A percentile compares a stretch with the other conserved stretches of the same genome.
These are phyloP conservation scores for Vaccinium corymbosum DNA, from an alignment of 148 eudicot genomes.

Conservation along the genomic window DNA sequence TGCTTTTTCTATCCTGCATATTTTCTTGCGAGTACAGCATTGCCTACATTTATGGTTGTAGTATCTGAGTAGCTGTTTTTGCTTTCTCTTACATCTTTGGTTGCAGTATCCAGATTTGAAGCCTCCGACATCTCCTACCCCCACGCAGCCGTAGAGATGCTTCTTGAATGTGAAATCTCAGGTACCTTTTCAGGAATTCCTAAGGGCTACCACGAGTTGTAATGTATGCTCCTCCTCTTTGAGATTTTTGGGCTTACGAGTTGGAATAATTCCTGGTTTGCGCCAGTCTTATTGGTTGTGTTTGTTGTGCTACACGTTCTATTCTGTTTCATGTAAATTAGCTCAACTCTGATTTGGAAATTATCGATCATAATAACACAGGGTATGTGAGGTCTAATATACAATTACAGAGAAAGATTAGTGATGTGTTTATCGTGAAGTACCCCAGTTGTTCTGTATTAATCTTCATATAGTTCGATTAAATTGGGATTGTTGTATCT, in stretches of 20 bases:
- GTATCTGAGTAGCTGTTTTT: neutral
- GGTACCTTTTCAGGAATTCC: neutral
- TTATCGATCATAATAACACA: too few species aligned
- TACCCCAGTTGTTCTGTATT: neutral
- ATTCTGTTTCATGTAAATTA: conserved; percentile 1
- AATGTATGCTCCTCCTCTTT: neutral
- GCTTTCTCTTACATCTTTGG: conserved; percentile 12
- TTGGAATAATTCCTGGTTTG: neutral
- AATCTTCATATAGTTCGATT: neutral
- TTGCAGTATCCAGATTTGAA: conserved; percentile 94
- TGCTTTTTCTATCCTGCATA: neutral
- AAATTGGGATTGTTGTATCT: neutral
- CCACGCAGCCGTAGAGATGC: conserved; percentile 54
- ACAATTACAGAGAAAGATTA: neutral
- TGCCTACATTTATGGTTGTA: neutral
- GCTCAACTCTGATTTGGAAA: neutral
- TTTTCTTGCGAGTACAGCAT: neutral
- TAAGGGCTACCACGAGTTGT: neutral
- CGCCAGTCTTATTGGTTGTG: neutral
- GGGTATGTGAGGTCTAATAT: neutral
- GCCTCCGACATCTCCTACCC: conserved; percentile 93
- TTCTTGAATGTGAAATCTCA: neutral
- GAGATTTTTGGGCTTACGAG: neutral
- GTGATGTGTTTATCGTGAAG: neutral
- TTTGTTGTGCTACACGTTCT: neutral